A percentile compares a stretch with the other conserved stretches of the same genome.
phyloP scores from a whole-genome alignment of 225 moss, liverwort and hornwort species.

The Thuidium tamariscinum region DNA sequence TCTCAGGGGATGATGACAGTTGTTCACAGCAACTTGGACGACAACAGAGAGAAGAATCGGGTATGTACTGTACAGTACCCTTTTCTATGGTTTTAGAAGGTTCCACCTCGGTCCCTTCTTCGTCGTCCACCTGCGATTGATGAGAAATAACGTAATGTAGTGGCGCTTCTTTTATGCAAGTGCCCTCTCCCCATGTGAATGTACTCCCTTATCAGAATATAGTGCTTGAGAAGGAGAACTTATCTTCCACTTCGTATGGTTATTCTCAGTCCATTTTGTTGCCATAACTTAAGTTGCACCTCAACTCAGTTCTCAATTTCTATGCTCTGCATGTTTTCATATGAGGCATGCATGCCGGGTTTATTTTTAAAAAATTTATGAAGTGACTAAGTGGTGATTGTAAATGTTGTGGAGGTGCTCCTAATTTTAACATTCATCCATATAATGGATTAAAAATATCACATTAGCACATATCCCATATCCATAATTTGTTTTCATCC shows the following conservation, averaged over 20 bases:
- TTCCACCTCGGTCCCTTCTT: conserved; percentile 1
- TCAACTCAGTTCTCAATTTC: neutral
- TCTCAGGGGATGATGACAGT: neutral
- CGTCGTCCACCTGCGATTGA: neutral
- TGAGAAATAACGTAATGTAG: conserved; percentile 10
- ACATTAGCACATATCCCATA: too few species aligned
- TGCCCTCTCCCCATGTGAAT: neutral
- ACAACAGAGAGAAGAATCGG: neutral
- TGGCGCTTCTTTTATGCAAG: conserved; percentile 3
- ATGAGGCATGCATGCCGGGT: neutral
- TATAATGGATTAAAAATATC: too few species aligned
- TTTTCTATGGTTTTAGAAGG: conserved; percentile 7
- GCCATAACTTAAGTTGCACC: neutral
- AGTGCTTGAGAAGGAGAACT: neutral
- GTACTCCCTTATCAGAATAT: conserved; percentile 6
- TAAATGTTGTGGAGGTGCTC: too few species aligned
- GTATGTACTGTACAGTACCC: conserved; percentile 14
- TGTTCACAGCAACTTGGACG: conserved; percentile 8
- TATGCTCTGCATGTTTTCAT: neutral
- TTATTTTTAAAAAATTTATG: too few species aligned
- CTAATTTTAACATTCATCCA: too few species aligned
- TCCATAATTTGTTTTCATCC: too few species aligned
- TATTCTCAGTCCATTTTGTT: neutral
- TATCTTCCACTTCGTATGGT: neutral
- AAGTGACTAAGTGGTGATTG: too few species aligned